Percentiles rank a stretch among this genome's conserved stretches.
Conservation (phyloP, 2,329 filamentous ascomycete species). For the Incumbomyces lentus region DNA sequence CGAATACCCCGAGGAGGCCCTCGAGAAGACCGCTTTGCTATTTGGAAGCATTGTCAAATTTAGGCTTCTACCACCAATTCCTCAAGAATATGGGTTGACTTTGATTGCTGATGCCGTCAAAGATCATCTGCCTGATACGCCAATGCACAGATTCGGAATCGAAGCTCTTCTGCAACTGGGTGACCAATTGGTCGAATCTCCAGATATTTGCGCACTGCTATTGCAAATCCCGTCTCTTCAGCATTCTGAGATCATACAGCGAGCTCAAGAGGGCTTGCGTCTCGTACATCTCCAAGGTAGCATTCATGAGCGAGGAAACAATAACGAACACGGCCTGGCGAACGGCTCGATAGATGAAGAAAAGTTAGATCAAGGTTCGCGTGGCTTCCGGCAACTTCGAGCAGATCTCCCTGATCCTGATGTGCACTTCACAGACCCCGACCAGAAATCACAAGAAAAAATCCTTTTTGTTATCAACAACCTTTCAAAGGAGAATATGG, state of each 20-base stretch:
- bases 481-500: conserved; percentile 78
- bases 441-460: conserved; percentile 77
- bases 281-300: conserved; percentile 32
- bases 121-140: conserved; percentile 68
- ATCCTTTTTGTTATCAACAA: conserved; percentile 96
- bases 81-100: conserved; percentile 83
- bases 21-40: conserved; percentile 89
- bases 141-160: conserved; percentile 97
- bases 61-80: conserved; percentile 78
- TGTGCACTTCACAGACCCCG: conserved; percentile 66
- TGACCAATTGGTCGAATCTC: conserved; percentile 78
- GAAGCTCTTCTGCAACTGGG: conserved; percentile 88
- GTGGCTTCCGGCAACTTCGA: conserved; percentile 66
- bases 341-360: conserved; percentile 64
- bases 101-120: conserved; percentile 97
- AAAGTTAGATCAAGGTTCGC: conserved; percentile 22
- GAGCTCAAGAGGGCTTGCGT: conserved; percentile 61
- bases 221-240: conserved; percentile 71
- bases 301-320: conserved; percentile 42
- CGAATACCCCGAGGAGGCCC: conserved; percentile 89
- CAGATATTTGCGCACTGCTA: conserved; percentile 81
- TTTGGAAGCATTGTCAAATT: conserved; percentile 96
- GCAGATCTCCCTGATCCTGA: conserved; percentile 58
- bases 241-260: conserved; percentile 73
- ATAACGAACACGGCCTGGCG: conserved; percentile 45